Base-by-base conservation (phyloP, 2,329 filamentous ascomycete species). In the Fusarium piperis region DNA sequence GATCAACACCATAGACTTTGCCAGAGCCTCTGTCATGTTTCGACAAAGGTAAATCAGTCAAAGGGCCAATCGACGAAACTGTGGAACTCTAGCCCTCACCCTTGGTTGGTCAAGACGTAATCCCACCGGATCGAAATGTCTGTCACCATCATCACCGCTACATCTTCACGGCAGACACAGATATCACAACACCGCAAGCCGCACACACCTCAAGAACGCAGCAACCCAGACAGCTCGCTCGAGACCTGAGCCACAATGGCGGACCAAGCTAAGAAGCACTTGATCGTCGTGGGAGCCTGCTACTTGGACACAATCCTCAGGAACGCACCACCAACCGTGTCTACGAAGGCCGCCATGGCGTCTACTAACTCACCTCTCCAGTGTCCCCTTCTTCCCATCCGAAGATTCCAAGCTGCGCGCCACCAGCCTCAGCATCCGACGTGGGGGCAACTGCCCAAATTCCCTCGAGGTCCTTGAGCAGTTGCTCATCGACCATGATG, bases 321-420 rank as follows among this genome's bases (percentile, higher is more conserved):
- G 90, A 87, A 82, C 79, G 86, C 62, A 69, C 63, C 58, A 59
- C 67, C 65, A 48, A 46, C 23, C 23, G 23, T 28, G 16, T 48
- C 48, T 56, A 35, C 41, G 35, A 39, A 41, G 35, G 32, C 20
- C 38, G 53, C n/a, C 35, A 44, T 26, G 30, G 39, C 18, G 52
- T 51, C 30, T 62, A 64, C 70, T 70, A 62, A 74, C 70, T 52
- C 55, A 60, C 59, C 53, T 65, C 62, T 68, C 71, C 77, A 93
- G 90, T 68, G 87, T 93, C 35, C 88, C 91, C 4, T 82, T 89
- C 76, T 94, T 89, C 77, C 92, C 92, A 2, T 80, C 81, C 8
- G 92, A 94, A 81, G 92, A 95, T 82, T 86, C 89, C 53, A 94
- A 94, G 80, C 84, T 93, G 41, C 90, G 92, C 33, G 92, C 92